Percentiles rank a stretch among this genome's conserved stretches.
These are phyloP conservation scores for Sugiyamaella neomexicana DNA, from an alignment of 1,139 yeast species.

Conservation along the genomic window DNA sequence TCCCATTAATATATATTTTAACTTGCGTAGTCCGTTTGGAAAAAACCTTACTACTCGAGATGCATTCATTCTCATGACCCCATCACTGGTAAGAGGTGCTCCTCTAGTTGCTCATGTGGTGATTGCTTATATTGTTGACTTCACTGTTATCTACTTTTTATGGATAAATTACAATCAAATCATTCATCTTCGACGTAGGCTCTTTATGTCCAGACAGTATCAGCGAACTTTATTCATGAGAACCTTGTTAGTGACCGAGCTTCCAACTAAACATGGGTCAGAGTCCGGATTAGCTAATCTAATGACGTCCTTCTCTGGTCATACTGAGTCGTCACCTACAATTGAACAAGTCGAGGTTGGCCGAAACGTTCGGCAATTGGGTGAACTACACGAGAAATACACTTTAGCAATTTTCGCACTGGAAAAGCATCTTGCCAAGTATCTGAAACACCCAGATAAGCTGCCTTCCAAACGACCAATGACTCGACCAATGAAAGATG, in stretches of 20 bases:
- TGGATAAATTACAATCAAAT: constrained; percentile 37
- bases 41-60: constrained; percentile 34
- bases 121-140: constrained; percentile 38
- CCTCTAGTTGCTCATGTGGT: constrained; percentile 42
- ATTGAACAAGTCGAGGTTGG: constrained; percentile 39
- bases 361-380: constrained; percentile 36
- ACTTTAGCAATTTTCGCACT: constrained; percentile 32
- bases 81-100: constrained; percentile 37
- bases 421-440: constrained; percentile 40
- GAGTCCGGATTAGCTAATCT: constrained; percentile 35
- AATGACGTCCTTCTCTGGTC: constrained; percentile 22
- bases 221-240: constrained; percentile 37
- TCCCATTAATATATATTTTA: constrained; percentile 43
- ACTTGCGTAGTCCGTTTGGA: constrained; percentile 30
- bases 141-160: constrained; percentile 35
- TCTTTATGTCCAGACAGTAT: constrained; percentile 35
- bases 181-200: constrained; percentile 34
- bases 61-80: constrained; percentile 43
- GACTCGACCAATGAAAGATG: constrained; percentile 29
- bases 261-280: constrained; percentile 35
- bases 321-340: constrained; percentile 22
- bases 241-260: constrained; percentile 40
- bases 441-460: constrained; percentile 35
- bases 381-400: constrained; percentile 35
- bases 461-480: constrained; percentile 31